These are phyloP conservation scores for Aspergillus caelatus DNA, from an alignment of 2,329 filamentous ascomycete genomes.

Conservation along the genomic window DNA sequence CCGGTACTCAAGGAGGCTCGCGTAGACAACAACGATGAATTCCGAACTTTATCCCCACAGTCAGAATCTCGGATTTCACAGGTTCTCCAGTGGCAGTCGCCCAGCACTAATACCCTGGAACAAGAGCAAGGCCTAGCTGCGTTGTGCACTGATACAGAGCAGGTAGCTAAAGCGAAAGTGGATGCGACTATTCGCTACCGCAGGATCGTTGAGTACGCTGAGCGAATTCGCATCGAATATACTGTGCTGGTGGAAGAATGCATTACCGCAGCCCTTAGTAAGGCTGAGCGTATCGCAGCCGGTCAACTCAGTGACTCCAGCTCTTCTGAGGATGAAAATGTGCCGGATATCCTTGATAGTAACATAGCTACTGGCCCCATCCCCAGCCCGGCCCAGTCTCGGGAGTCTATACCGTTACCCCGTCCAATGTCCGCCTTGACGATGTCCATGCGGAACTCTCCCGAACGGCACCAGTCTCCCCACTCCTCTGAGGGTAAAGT, in stretches of 20 bases:
- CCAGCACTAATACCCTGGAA: slow-evolving; percentile 85
- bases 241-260: slow-evolving; percentile 92
- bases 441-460: slow-evolving; percentile 57
- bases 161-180: slow-evolving; percentile 81
- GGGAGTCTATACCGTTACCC: slow-evolving; percentile 17
- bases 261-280: slow-evolving; percentile 86
- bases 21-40: slow-evolving; percentile 66
- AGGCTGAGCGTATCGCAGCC: slow-evolving; percentile 83
- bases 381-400: slow-evolving; percentile 13
- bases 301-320: slow-evolving; percentile 81
- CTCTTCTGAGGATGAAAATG: slow-evolving; percentile 60
- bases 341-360: slow-evolving; percentile 38
- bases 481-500: slow-evolving; percentile 51
- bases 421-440: slow-evolving; percentile 54
- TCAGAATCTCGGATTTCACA: slow-evolving; percentile 94
- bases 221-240: slow-evolving; percentile 93
- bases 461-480: slow-evolving; percentile 51
- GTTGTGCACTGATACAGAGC: slow-evolving; percentile 88
- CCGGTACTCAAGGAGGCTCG: slow-evolving; percentile 87
- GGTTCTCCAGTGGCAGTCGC: slow-evolving; percentile 94
- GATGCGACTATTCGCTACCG: slow-evolving; percentile 91
- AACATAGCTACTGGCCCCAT: slow-evolving; percentile 12
- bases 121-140: slow-evolving; percentile 88
- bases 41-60: slow-evolving; percentile 91
- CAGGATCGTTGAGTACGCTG: slow-evolving; percentile 91